Conservation (phyloP, 2,329 filamentous ascomycete species). For the Fonsecaea monophora region DNA sequence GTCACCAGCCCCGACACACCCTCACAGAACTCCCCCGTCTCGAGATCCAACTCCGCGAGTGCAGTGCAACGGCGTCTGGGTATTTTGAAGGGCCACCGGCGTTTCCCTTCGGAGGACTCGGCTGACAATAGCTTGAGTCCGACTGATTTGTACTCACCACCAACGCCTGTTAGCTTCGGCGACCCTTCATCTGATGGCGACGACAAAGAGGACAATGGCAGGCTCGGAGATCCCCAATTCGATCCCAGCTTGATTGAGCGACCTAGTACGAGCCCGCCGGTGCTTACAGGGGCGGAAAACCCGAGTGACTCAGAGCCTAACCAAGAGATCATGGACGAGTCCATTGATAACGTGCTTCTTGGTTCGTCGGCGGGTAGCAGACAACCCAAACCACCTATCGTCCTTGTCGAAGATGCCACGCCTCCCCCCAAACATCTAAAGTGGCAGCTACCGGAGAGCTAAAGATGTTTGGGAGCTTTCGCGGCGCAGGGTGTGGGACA, state of each 20-base stretch:
- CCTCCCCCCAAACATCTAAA: slow-evolving; percentile 36
- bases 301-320: slow-evolving; percentile 17
- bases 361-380: slow-evolving; percentile 2
- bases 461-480: not conserved
- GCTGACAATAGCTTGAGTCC: slow-evolving; percentile 29
- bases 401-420: slow-evolving; percentile 33
- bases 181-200: slow-evolving; percentile 33
- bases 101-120: slow-evolving; percentile 37
- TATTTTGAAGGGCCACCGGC: slow-evolving; percentile 38
- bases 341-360: slow-evolving; percentile 28
- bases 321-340: slow-evolving; percentile 18
- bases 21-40: slow-evolving; percentile 26
- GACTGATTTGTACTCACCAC: slow-evolving; percentile 35
- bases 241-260: slow-evolving; percentile 40
- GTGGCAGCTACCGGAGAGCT: slow-evolving; percentile 37
- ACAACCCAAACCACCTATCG: slow-evolving; percentile 12
- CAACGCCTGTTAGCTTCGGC: slow-evolving; percentile 38
- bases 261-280: slow-evolving; percentile 38
- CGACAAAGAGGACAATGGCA: slow-evolving; percentile 17
- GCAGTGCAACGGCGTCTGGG: slow-evolving; percentile 26
- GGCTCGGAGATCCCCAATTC: slow-evolving; percentile 36
- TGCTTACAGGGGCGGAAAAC: slow-evolving; percentile 24
- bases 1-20: slow-evolving; percentile 29
- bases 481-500: not conserved
- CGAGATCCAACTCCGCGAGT: slow-evolving; percentile 28